phyloP scores from a whole-genome alignment of 2,329 filamentous ascomycete species.

The Emmonsia crescens region DNA sequence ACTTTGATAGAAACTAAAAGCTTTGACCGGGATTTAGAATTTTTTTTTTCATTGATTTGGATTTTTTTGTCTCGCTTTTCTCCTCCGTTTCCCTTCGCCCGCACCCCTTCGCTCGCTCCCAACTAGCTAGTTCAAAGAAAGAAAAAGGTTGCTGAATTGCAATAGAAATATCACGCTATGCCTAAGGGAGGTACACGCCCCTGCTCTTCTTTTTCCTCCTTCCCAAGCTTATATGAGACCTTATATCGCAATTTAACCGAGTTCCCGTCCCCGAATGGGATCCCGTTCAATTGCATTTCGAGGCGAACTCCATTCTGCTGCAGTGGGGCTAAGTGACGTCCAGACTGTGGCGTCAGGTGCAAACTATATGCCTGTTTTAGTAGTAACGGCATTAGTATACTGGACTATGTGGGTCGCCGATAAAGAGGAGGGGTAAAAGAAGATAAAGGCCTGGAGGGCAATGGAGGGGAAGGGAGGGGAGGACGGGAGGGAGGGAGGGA shows the following conservation, averaged over 20 bases:
- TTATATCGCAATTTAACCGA: constrained; percentile 87
- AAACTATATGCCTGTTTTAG: constrained; percentile 60
- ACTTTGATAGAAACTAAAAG: background rate
- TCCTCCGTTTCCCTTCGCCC: constrained; percentile 5
- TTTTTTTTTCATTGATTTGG: background rate
- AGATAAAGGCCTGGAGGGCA: background rate
- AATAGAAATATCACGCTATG: constrained; percentile 44
- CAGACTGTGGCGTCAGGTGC: constrained; percentile 73
- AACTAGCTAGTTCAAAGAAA: constrained; percentile 7
- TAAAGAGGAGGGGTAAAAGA: background rate
- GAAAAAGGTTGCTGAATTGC: background rate
- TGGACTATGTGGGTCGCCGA: constrained; percentile 4
- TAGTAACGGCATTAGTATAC: constrained; percentile 5
- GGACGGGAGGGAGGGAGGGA: background rate
- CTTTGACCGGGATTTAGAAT: background rate
- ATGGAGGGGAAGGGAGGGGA: background rate
- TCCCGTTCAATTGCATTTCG: constrained; percentile 64
- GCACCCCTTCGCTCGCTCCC: background rate
- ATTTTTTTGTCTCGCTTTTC: background rate
- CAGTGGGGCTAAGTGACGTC: constrained; percentile 58
- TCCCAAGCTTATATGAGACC: constrained; percentile 63
- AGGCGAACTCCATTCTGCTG: constrained; percentile 73
- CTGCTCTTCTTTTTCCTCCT: constrained; percentile 58
- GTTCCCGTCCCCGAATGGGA: constrained; percentile 60
- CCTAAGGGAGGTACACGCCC: constrained; percentile 74